phyloP scores from a whole-genome alignment of 148 eudicot genomes.

The Suaeda aralocaspica region DNA sequence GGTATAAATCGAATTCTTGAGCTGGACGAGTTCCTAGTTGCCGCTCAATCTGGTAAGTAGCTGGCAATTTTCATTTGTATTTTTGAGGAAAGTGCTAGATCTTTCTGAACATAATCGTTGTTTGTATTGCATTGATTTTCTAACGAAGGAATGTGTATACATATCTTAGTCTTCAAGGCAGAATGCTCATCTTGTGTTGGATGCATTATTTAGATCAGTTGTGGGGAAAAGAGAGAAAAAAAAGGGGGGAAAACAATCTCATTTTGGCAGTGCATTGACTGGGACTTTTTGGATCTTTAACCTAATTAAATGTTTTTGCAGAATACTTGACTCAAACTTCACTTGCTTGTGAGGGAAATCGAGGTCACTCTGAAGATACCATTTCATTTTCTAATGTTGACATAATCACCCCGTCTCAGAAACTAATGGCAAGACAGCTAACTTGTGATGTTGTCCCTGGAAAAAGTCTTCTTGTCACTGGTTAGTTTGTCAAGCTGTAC shows the following conservation, averaged over 20 bases:
- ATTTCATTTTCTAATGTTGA: constrained; percentile 84
- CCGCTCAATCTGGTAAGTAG: constrained; percentile 70
- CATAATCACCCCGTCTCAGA: constrained; percentile 78
- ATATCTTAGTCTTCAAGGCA: no score
- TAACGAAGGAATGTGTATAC: no score
- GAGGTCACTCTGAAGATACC: constrained; percentile 33
- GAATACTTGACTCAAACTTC: constrained; percentile 36
- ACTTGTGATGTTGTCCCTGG: constrained; percentile 69
- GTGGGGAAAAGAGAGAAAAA: no score
- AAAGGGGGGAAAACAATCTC: no score
- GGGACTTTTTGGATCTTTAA: constrained; percentile 9
- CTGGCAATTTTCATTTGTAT: neutral
- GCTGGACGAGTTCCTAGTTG: constrained; percentile 85
- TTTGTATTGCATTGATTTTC: no score
- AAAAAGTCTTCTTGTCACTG: constrained; percentile 88
- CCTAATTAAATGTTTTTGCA: constrained; percentile 41
- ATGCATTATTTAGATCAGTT: no score
- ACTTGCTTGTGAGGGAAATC: constrained; percentile 27
- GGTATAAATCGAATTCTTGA: constrained; percentile 90
- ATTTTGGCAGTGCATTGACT: no score
- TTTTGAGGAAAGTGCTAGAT: no score
- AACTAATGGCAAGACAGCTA: constrained; percentile 68
- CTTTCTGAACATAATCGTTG: no score
- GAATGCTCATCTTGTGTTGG: neutral
- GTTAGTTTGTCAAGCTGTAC: constrained; percentile 42